phyloP scores from a whole-genome alignment of 2,329 filamentous ascomycete genomes.

The Colletotrichum liaoningense region DNA sequence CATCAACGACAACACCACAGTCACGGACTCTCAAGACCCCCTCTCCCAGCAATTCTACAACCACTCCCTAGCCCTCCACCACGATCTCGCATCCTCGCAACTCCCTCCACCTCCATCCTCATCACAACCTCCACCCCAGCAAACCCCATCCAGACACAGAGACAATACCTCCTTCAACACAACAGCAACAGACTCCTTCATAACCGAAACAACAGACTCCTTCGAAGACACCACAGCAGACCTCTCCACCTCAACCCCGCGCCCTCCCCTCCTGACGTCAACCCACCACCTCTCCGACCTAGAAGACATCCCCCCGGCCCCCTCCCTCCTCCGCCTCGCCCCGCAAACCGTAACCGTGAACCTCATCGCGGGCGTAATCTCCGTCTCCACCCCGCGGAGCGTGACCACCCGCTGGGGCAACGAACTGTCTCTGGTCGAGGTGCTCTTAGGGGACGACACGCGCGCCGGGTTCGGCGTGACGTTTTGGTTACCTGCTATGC shows the following conservation, averaged over 20 bases:
- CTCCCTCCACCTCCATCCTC: conserved; percentile 43
- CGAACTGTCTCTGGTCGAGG: conserved; percentile 76
- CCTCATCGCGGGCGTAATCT: conserved; percentile 83
- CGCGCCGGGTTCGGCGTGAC: conserved; percentile 83
- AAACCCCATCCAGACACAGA: conserved; percentile 32
- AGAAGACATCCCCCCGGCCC: conserved; percentile 75
- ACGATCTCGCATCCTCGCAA: conserved; percentile 73
- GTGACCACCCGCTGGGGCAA: conserved; percentile 75
- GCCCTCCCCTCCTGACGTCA: conserved; percentile 41
- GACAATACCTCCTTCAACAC: conserved; percentile 33
- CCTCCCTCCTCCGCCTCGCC: conserved; percentile 72
- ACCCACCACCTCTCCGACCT: conserved; percentile 69
- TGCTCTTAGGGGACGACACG: conserved; percentile 88
- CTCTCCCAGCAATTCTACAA: conserved; percentile 77
- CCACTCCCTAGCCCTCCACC: conserved; percentile 79
- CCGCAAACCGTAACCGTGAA: conserved; percentile 88
- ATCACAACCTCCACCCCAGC: neutral
- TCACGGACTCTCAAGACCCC: conserved; percentile 17
- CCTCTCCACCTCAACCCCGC: conserved; percentile 16
- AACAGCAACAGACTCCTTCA: conserved; percentile 46
- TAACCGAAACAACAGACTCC: conserved; percentile 48
- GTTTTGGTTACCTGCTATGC: conserved; percentile 76
- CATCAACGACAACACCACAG: too few relatives aligned
- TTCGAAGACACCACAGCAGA: conserved; percentile 39
- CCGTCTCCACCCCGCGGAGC: conserved; percentile 73